Conservation (phyloP, 1,284 basidiomycete genomes). For the Malassezia equina region DNA sequence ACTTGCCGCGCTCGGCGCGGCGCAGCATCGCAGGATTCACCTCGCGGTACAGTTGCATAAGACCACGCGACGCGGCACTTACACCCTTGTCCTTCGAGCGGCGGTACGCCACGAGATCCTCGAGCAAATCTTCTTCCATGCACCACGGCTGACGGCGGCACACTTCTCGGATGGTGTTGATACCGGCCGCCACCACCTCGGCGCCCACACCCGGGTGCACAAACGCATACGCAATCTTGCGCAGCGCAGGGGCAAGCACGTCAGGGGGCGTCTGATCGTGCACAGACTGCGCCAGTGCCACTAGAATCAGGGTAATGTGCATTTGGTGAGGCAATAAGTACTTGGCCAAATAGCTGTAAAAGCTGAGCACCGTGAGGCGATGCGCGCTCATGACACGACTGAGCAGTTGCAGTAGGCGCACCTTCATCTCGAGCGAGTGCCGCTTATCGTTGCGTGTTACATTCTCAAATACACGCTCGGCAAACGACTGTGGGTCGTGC, state of each 20-base stretch:
- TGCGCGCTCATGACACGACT: slow-evolving; percentile 89
- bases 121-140: slow-evolving; percentile 85
- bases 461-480: slow-evolving; percentile 83
- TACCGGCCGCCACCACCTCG: slow-evolving; percentile 88
- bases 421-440: slow-evolving; percentile 81
- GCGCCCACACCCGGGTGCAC: slow-evolving; percentile 92
- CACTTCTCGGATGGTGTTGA: slow-evolving; percentile 89
- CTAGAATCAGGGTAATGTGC: slow-evolving; percentile 85
- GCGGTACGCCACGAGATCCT: slow-evolving; percentile 84
- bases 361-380: slow-evolving; percentile 85
- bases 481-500: slow-evolving; percentile 90
- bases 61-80: slow-evolving; percentile 70
- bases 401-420: slow-evolving; percentile 91
- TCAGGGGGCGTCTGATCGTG: slow-evolving; percentile 94
- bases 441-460: slow-evolving; percentile 69
- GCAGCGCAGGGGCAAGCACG: slow-evolving; percentile 74
- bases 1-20: slow-evolving; percentile 61
- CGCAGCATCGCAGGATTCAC: slow-evolving; percentile 90
- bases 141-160: slow-evolving; percentile 85
- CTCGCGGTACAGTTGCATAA: slow-evolving; percentile 86
- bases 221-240: slow-evolving; percentile 88
- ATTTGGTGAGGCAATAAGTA: slow-evolving; percentile 90
- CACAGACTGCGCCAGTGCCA: slow-evolving; percentile 85
- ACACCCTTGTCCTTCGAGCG: slow-evolving; percentile 93
- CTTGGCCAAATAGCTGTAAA: slow-evolving; percentile 88